These are phyloP conservation scores for Claviceps africana DNA, from an alignment of 2,329 filamentous ascomycete genomes.

Conservation along the genomic window DNA sequence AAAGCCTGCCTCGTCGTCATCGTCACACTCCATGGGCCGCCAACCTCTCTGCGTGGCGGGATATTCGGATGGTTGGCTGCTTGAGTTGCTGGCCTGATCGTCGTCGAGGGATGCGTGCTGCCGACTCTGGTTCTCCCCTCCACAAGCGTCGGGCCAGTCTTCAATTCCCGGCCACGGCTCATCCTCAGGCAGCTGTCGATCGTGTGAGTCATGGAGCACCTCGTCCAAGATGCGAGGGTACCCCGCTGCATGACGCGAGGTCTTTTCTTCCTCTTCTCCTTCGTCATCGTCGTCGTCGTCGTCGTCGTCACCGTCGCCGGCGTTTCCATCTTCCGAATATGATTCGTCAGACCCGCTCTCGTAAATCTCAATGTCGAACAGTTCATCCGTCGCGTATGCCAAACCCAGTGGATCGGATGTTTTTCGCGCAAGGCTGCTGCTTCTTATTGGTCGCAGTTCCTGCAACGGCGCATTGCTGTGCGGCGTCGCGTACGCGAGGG, in stretches of 20 bases:
- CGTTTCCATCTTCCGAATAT: conserved; percentile 15
- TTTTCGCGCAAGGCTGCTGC: conserved; percentile 16
- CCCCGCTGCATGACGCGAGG: conserved; percentile 14
- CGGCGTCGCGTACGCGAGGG: conserved; percentile 63
- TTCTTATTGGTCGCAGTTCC: conserved; percentile 21
- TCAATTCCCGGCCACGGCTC: conserved; percentile 44
- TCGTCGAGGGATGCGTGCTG: conserved; percentile 13
- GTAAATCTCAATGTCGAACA: conserved; percentile 23
- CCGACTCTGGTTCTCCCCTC: conserved; percentile 39
- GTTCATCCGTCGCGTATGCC: conserved; percentile 20
- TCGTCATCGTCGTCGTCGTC: conserved; percentile 6
- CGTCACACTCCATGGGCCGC: conserved; percentile 18
- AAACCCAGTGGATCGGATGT: conserved; percentile 17
- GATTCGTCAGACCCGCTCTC: conserved; percentile 22
- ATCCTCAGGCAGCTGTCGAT: conserved; percentile 33
- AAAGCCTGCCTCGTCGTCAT: conserved; percentile 18
- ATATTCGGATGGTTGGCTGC: conserved; percentile 43
- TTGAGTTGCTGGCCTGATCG: conserved; percentile 23
- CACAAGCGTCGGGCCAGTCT: conserved; percentile 29
- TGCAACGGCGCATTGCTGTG: conserved; percentile 46
- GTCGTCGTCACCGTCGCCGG: conserved; percentile 14
- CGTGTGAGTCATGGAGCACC: conserved; percentile 11
- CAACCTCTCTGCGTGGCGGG: conserved; percentile 35
- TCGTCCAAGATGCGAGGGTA: conserved; percentile 11
- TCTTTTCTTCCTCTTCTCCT: conserved; percentile 11